phyloP scores from a whole-genome alignment of 2,329 filamentous ascomycete genomes.

The Tolypocladium capitatum region DNA sequence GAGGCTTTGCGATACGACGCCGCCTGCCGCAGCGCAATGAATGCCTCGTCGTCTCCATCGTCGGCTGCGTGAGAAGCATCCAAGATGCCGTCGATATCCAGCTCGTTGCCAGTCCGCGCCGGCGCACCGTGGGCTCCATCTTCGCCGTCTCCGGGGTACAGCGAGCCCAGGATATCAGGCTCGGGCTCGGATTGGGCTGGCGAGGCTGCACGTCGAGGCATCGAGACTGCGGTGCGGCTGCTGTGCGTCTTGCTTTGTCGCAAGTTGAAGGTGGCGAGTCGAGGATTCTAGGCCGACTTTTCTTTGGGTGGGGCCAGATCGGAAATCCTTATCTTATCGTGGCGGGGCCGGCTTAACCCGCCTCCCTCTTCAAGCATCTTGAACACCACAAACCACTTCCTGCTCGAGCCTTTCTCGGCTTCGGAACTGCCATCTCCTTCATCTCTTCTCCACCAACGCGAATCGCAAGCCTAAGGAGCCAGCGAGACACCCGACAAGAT shows the following conservation, averaged over 20 bases:
- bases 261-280: neutral
- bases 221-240: slow-evolving; percentile 38
- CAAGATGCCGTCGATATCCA: slow-evolving; percentile 49
- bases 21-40: slow-evolving; percentile 79
- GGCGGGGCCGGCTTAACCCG: slow-evolving; percentile 10
- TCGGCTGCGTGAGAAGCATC: slow-evolving; percentile 30
- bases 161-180: slow-evolving; percentile 71
- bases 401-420: neutral
- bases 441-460: too few relatives aligned
- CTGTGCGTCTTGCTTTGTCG: neutral
- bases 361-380: neutral
- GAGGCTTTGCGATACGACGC: slow-evolving; percentile 76
- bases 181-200: slow-evolving; percentile 81
- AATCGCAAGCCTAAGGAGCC: neutral
- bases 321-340: slow-evolving; percentile 24
- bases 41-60: slow-evolving; percentile 66
- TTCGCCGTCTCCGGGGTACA: slow-evolving; percentile 52
- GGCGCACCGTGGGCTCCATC: slow-evolving; percentile 24
- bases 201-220: slow-evolving; percentile 63
- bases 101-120: slow-evolving; percentile 30
- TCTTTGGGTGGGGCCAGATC: slow-evolving; percentile 13
- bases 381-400: neutral
- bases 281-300: slow-evolving; percentile 10
- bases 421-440: too few relatives aligned
- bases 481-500: slow-evolving; percentile 12